A percentile compares a stretch with the other conserved stretches of the same genome.
Evolutionary conservation across 1,284 basidiomycete genomes (phyloP).

Genomic region (Papiliotrema terrestris): DNA sequence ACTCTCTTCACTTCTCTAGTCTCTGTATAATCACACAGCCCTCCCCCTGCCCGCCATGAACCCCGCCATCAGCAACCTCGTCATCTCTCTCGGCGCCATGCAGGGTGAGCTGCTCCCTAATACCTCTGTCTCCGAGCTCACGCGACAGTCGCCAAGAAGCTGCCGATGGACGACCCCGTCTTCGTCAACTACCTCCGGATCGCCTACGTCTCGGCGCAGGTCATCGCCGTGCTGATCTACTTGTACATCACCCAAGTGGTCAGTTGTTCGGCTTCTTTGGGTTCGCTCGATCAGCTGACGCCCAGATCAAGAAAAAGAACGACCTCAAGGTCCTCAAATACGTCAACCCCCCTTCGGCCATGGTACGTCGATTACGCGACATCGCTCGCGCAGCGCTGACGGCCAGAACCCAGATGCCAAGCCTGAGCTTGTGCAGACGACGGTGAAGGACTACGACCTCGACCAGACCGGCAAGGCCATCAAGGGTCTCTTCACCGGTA

Average conservation of each 20-base stretch:
- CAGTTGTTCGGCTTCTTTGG: slow-evolving; percentile 4
- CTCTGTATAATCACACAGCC: not conserved
- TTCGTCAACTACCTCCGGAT: slow-evolving; percentile 78
- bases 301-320: slow-evolving; percentile 86
- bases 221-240: slow-evolving; percentile 37
- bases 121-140: not conserved
- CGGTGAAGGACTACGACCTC: slow-evolving; percentile 89
- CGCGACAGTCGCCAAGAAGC: slow-evolving; percentile 69
- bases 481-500: slow-evolving; percentile 67
- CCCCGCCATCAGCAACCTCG: slow-evolving; percentile 60
- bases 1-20: slow-evolving; percentile 1
- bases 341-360: slow-evolving; percentile 53
- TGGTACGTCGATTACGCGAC: slow-evolving; percentile 27
- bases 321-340: slow-evolving; percentile 95
- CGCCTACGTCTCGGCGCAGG: slow-evolving; percentile 69
- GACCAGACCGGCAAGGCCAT: slow-evolving; percentile 82
- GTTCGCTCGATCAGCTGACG: not conserved
- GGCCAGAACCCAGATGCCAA: slow-evolving; percentile 63
- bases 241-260: slow-evolving; percentile 41
- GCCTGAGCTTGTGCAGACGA: slow-evolving; percentile 83
- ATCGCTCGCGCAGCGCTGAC: not conserved
- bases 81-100: slow-evolving; percentile 86
- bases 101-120: slow-evolving; percentile 61
- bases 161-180: slow-evolving; percentile 86
- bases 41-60: slow-evolving; percentile 33